A percentile compares a stretch with the other conserved stretches of the same genome.
Evolutionary conservation across 1,139 yeast species (phyloP).

Genomic region (Suzukiozyma palmioleophila): DNA sequence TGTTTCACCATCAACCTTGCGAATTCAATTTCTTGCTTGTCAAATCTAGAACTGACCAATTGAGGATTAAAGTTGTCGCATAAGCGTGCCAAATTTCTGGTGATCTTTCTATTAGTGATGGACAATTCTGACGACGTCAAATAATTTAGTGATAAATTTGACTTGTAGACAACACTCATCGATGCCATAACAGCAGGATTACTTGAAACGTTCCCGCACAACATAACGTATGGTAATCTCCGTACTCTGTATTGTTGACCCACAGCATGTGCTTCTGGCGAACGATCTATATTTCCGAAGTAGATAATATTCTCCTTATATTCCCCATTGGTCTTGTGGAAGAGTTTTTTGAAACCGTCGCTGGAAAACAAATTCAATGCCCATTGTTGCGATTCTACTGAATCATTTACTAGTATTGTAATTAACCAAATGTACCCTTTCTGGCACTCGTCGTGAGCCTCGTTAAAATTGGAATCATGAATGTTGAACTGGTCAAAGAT

Average conservation of each 20-base stretch:
- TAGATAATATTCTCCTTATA: slow-evolving; percentile 40
- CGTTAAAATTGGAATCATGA: slow-evolving; percentile 34
- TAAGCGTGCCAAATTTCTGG: slow-evolving; percentile 29
- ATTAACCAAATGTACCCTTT: slow-evolving; percentile 42
- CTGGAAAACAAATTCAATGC: slow-evolving; percentile 23
- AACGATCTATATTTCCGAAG: slow-evolving; percentile 30
- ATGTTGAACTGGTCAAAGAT: slow-evolving; percentile 15
- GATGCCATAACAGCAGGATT: slow-evolving; percentile 46
- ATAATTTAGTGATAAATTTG: slow-evolving; percentile 16
- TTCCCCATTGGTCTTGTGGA: slow-evolving; percentile 31
- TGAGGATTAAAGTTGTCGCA: slow-evolving; percentile 48
- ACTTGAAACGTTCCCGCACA: slow-evolving; percentile 49
- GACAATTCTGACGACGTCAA: slow-evolving; percentile 20
- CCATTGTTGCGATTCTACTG: slow-evolving; percentile 24
- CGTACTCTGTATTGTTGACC: slow-evolving; percentile 39
- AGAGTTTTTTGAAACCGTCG: slow-evolving; percentile 24
- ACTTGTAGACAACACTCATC: slow-evolving; percentile 48
- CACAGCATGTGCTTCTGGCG: slow-evolving; percentile 51
- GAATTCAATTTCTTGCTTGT: slow-evolving; percentile 49
- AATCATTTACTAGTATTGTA: slow-evolving; percentile 36
- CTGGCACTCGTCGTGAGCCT: slow-evolving; percentile 38
- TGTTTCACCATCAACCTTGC: slow-evolving; percentile 49
- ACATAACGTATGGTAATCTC: slow-evolving; percentile 41
- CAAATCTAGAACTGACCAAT: slow-evolving; percentile 44
- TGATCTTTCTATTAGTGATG: slow-evolving; percentile 23